Base-by-base conservation (phyloP, 2,329 filamentous ascomycete genomes). In the Exutisphaerella laricina region DNA sequence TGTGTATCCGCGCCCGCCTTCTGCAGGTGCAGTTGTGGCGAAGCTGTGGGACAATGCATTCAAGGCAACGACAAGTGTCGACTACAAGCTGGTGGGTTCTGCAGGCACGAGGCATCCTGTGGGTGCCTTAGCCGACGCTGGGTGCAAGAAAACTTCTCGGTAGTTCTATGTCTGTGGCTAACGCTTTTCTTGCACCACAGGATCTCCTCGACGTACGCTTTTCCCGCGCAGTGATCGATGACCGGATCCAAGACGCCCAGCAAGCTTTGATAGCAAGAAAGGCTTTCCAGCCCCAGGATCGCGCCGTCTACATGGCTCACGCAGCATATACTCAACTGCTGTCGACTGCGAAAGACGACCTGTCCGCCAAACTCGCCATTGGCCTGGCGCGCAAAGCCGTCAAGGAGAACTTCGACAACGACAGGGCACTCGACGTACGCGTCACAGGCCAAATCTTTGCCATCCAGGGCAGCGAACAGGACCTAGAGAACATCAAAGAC, bases 231-330 rank as follows among this genome's bases (percentile, higher is more conserved):
- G 50, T 64, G 4, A 36, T 52, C 8, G 58, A 62, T 37, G 55
- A 58, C 31, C 50, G 62, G 25, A 35, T 56, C 25, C 49, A 51
- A 22, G 62, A 65, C 46, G 59, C 54, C 6, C 60, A 63, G 39
- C 57, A 63, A 43, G 48, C 60, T 9, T 46, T 65, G 20, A 62
- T 65, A 18, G 57, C 60, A 32, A 40, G 62, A 37, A 65, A 63
- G 39, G 51, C 51, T 8, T 39, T 58, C 5, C 50, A 56, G 37
- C 60, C 60, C 0, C 51, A 50, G 39, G 58, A 64, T 41, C 48
- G 58, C 9, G 45, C 51, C 5, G 45, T 60, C 14, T 63, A 62
- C 44, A 56, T 64, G 53, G 62, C 62, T 2, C 62, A 64, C 46
- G 59, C 56, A 12, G 59, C 52, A 14, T 51, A 60, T n/a, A 63